Conservation (phyloP, 2,329 filamentous ascomycete species). For the Simplicillium sp. region DNA sequence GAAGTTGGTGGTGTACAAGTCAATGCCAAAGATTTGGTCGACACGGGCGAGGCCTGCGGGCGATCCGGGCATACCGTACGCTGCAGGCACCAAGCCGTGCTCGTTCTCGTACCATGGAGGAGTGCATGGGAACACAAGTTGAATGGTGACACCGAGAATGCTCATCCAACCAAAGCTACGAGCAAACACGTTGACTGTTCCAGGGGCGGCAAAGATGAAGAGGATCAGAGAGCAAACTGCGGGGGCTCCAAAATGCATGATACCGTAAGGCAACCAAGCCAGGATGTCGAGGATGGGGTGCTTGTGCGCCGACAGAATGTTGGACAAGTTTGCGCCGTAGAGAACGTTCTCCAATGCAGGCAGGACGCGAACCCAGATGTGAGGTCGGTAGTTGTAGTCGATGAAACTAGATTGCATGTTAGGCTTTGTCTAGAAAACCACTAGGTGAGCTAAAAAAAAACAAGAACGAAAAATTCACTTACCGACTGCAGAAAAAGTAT, state of each 20-base stretch:
- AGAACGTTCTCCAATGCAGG: constrained; percentile 93
- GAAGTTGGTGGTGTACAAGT: constrained; percentile 89
- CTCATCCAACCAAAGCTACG: constrained; percentile 90
- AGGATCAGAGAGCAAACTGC: constrained; percentile 68
- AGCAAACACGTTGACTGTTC: constrained; percentile 75
- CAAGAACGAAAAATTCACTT: too few relatives aligned
- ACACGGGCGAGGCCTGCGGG: constrained; percentile 84
- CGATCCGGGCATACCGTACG: constrained; percentile 84
- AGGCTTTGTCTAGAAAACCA: not conserved
- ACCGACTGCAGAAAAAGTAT: constrained; percentile 91
- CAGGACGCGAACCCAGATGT: constrained; percentile 91
- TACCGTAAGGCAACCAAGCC: constrained; percentile 88
- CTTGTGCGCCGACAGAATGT: constrained; percentile 87
- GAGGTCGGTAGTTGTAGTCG: constrained; percentile 75
- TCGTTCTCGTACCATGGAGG: constrained; percentile 96
- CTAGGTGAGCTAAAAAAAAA: constrained; percentile 8
- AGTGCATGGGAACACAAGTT: constrained; percentile 85
- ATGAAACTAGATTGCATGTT: constrained; percentile 58
- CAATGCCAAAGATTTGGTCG: constrained; percentile 80
- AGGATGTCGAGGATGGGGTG: constrained; percentile 75
- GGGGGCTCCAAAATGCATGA: constrained; percentile 82
- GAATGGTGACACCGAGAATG: constrained; percentile 76
- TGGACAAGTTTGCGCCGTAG: constrained; percentile 91
- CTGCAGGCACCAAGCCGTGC: constrained; percentile 81
- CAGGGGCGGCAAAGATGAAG: constrained; percentile 83